These are phyloP conservation scores for Trypanosoma melophagium DNA, from an alignment of 208 protist genomes.

Conservation along the genomic window DNA sequence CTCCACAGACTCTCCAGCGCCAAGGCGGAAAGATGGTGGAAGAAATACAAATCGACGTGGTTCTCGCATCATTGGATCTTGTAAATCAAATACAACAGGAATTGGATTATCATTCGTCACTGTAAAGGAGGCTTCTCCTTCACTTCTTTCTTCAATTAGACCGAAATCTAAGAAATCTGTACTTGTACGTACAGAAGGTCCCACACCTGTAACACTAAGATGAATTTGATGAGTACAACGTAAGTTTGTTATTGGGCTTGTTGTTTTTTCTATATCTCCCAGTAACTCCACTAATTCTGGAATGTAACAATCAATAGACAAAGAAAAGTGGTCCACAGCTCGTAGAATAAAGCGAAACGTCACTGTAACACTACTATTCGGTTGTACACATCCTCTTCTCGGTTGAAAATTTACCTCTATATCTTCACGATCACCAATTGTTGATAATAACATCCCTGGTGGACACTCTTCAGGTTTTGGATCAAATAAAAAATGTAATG, in stretches of 20 bases:
- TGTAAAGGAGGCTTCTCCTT: constrained; percentile 79
- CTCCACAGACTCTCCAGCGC: constrained; percentile 76
- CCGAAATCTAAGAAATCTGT: constrained; percentile 86
- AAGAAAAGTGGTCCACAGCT: constrained; percentile 46
- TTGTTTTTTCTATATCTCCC: neutral
- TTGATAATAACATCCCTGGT: constrained; percentile 33
- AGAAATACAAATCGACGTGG: constrained; percentile 85
- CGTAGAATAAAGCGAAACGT: constrained; percentile 67
- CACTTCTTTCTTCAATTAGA: constrained; percentile 70
- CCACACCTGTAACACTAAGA: constrained; percentile 65
- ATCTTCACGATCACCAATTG: constrained; percentile 23
- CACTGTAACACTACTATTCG: constrained; percentile 42
- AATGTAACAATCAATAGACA: constrained; percentile 64
- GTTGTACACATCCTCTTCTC: constrained; percentile 54
- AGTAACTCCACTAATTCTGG: constrained; percentile 48
- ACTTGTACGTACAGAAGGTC: constrained; percentile 74
- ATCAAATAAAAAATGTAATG: constrained; percentile 75
- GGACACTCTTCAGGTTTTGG: constrained; percentile 48
- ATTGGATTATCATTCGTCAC: constrained; percentile 88
- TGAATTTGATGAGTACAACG: constrained; percentile 38
- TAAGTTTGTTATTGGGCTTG: constrained; percentile 20
- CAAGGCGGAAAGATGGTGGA: constrained; percentile 64
- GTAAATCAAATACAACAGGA: constrained; percentile 69
- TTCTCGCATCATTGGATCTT: constrained; percentile 76
- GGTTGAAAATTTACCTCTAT: constrained; percentile 66